A percentile compares a stretch with the other conserved stretches of the same genome.
Conservation (phyloP, 176 grass and related monocot species). For the Phyllostachys edulis region DNA sequence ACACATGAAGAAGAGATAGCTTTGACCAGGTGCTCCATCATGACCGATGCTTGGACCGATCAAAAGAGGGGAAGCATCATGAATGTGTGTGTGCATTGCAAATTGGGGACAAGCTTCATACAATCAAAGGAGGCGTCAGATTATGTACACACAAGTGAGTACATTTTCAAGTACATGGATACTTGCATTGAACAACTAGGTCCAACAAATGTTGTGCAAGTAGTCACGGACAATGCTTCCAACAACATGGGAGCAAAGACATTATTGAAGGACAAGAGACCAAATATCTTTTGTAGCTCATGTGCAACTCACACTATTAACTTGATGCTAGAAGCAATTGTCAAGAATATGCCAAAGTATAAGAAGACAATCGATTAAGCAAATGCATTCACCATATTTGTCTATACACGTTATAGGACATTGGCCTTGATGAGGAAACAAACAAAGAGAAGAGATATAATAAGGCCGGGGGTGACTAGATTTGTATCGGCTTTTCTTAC, state of each 20-base stretch:
- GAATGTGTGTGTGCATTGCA: neutral
- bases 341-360: too few species aligned
- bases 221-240: neutral
- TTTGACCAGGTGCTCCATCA: neutral
- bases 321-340: too few species aligned
- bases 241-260: neutral
- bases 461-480: too few species aligned
- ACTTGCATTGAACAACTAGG: neutral
- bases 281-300: too few species aligned
- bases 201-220: neutral
- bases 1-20: neutral
- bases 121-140: neutral
- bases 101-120: neutral
- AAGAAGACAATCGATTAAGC: too few species aligned
- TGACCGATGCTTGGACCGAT: neutral
- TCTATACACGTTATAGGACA: too few species aligned
- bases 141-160: neutral
- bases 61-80: neutral
- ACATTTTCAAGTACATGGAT: neutral
- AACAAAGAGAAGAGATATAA: too few species aligned
- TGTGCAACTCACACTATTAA: too few species aligned
- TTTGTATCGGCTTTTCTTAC: too few species aligned
- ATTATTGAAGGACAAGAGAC: neutral
- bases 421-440: too few species aligned
- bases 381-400: too few species aligned